Conservation (phyloP, 108 stramenopile genomes). For the Pseudonitzschia multistriata region DNA sequence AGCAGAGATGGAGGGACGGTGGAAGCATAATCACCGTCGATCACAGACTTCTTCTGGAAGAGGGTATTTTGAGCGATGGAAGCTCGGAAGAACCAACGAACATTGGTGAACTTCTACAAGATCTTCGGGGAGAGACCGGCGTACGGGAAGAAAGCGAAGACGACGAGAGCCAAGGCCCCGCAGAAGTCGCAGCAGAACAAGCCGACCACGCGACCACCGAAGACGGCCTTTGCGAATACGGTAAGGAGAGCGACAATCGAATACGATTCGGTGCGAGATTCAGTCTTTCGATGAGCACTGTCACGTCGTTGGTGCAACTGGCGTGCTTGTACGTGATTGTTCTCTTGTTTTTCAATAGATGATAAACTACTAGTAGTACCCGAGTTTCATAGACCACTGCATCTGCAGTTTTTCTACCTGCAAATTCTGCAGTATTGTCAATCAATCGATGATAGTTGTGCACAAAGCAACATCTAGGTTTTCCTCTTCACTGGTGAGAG, state of each 20-base stretch:
- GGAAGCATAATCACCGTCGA: conserved; percentile 14
- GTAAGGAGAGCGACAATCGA: neutral
- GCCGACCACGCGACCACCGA: neutral
- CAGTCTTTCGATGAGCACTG: neutral
- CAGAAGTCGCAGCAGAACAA: neutral
- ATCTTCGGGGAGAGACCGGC: neutral
- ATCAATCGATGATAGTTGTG: no score
- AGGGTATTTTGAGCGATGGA: conserved; percentile 15
- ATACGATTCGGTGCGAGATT: neutral
- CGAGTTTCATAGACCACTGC: no score
- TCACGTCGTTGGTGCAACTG: neutral
- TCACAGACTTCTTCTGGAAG: conserved; percentile 22
- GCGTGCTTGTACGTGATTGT: neutral
- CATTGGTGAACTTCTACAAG: neutral
- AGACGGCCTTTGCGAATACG: neutral
- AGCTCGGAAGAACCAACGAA: neutral
- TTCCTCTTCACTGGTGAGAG: no score
- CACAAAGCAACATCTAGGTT: no score
- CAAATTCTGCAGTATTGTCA: no score
- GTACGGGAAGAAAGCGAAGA: neutral
- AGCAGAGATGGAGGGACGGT: conserved; percentile 18
- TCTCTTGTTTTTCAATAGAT: neutral
- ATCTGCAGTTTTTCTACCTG: no score
- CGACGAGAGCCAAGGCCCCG: neutral
- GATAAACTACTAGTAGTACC: neutral